A percentile compares a stretch with the other conserved stretches of the same genome.
These are phyloP conservation scores for Trypanosoma rangeli DNA, from an alignment of 208 protist genomes.

Conservation along the genomic window DNA sequence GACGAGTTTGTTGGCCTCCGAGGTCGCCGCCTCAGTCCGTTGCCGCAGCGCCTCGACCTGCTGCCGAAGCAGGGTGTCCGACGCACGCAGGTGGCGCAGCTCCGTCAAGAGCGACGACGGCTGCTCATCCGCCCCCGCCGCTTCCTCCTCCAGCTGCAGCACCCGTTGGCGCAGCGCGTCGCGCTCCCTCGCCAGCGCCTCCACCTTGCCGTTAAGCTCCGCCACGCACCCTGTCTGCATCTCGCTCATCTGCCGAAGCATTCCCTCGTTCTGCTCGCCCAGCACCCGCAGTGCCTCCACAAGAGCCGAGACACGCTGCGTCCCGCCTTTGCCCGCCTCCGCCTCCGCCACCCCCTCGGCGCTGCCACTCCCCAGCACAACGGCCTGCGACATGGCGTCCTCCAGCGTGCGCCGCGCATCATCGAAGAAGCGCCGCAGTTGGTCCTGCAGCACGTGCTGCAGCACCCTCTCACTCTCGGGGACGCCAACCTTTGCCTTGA, in stretches of 20 bases:
- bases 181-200: constrained; percentile 49
- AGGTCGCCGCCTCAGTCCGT: constrained; percentile 4
- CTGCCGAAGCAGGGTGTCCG: constrained; percentile 47
- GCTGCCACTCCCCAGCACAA: constrained; percentile 13
- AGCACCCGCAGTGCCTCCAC: constrained; percentile 39
- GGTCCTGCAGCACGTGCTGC: constrained; percentile 48
- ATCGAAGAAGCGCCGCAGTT: constrained; percentile 58
- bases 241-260: constrained; percentile 32
- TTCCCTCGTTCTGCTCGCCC: constrained; percentile 38
- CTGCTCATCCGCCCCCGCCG: constrained; percentile 10
- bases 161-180: constrained; percentile 35
- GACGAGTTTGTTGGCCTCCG: constrained; percentile 23
- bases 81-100: constrained; percentile 53
- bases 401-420: constrained; percentile 30
- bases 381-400: constrained; percentile 9
- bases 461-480: constrained; percentile 57
- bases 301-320: constrained; percentile 12
- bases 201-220: constrained; percentile 47
- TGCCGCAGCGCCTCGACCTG: constrained; percentile 42
- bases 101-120: constrained; percentile 54
- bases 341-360: constrained; percentile 10
- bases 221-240: constrained; percentile 38
- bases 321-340: neutral
- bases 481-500: constrained; percentile 41
- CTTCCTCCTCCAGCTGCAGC: constrained; percentile 17